Conservation (phyloP, 108 stramenopile species). For the Pseudonitzschia multiseries region DNA sequence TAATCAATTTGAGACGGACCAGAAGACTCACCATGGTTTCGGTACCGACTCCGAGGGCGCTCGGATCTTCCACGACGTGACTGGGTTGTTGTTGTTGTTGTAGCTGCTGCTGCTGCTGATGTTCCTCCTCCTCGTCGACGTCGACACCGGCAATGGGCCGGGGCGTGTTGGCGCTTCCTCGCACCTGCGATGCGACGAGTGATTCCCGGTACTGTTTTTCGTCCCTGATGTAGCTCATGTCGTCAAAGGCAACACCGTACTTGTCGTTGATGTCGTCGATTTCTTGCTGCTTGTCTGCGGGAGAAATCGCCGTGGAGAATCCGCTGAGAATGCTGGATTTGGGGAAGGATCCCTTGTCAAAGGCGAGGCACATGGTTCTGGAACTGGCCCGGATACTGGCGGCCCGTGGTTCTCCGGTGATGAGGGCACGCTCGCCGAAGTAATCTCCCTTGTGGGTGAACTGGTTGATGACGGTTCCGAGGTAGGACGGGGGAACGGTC, state of each 20-base stretch:
- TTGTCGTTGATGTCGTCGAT: constrained; percentile 62
- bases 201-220: constrained; percentile 46
- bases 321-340: constrained; percentile 67
- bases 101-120: no score
- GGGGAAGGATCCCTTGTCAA: constrained; percentile 76
- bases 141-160: constrained; percentile 64
- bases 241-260: constrained; percentile 66
- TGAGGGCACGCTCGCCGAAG: constrained; percentile 90
- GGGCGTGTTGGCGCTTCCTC: constrained; percentile 56
- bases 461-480: constrained; percentile 77
- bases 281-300: constrained; percentile 39
- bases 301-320: constrained; percentile 34
- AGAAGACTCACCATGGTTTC: constrained; percentile 41
- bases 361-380: constrained; percentile 63
- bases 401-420: constrained; percentile 89
- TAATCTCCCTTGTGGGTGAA: constrained; percentile 62
- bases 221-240: constrained; percentile 47
- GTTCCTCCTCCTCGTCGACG: constrained; percentile 52
- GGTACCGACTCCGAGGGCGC: constrained; percentile 15
- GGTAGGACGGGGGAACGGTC: constrained; percentile 61
- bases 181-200: constrained; percentile 49
- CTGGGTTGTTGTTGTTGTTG: background rate
- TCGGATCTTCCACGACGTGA: background rate
- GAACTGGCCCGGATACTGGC: constrained; percentile 80
- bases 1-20: constrained; percentile 71